These are phyloP conservation scores for Funneliformis geosporum DNA, from an alignment of 192 early-diverging fungal genomes.

Conservation along the genomic window DNA sequence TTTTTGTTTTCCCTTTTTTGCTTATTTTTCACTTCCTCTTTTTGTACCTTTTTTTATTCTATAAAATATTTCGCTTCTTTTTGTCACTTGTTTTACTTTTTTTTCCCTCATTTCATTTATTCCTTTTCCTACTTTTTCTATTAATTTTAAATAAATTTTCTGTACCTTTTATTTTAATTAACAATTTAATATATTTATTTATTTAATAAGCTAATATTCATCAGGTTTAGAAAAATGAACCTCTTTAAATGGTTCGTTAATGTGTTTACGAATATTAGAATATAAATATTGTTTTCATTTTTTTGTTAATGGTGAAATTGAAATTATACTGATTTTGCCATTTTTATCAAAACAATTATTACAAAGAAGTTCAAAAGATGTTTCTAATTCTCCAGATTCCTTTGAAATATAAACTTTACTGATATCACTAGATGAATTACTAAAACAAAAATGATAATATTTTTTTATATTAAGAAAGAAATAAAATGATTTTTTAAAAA, in stretches of 20 bases:
- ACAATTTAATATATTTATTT: too few species aligned
- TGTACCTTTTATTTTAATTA: too few species aligned
- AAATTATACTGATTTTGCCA: background rate
- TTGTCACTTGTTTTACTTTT: too few species aligned
- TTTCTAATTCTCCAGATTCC: background rate
- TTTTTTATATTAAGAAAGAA: background rate
- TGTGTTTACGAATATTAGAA: background rate
- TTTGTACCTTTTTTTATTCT: too few species aligned
- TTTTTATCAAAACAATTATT: background rate
- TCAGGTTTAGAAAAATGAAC: background rate
- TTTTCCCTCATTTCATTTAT: too few species aligned
- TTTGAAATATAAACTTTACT: background rate
- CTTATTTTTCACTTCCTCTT: too few species aligned
- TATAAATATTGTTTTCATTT: background rate
- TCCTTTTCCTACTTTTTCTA: too few species aligned
- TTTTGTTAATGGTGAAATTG: background rate
- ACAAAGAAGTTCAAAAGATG: background rate
- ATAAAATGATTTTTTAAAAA: background rate
- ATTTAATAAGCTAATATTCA: too few species aligned
- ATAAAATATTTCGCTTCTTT: too few species aligned
- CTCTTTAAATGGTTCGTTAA: background rate
- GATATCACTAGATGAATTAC: background rate
- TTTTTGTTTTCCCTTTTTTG: too few species aligned
- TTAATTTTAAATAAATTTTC: too few species aligned
- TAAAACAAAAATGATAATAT: conserved; percentile 11